These are phyloP conservation scores for Fusarium vanettenii DNA, from an alignment of 2,329 filamentous ascomycete genomes.

Conservation along the genomic window DNA sequence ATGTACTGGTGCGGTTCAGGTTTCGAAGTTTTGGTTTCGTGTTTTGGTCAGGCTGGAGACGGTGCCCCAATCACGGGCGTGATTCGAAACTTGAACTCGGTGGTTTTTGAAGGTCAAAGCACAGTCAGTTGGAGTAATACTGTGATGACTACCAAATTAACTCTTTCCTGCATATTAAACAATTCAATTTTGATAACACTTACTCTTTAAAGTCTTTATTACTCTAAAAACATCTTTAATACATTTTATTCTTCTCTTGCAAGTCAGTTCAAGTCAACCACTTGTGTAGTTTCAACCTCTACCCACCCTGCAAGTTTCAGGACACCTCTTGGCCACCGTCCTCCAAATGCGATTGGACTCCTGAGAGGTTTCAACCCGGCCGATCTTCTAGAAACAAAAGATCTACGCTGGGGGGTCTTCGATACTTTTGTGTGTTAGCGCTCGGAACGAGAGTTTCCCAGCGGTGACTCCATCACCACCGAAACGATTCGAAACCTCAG, in stretches of 20 bases:
- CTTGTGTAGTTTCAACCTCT: background rate
- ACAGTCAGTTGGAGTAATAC: background rate
- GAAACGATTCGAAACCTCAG: background rate
- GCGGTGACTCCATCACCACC: background rate
- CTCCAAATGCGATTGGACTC: background rate
- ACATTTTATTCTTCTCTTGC: background rate
- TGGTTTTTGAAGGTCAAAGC: background rate
- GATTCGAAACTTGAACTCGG: conserved; percentile 4
- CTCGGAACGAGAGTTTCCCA: background rate
- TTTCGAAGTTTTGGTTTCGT: conserved; percentile 5
- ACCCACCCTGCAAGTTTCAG: background rate
- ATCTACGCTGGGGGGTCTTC: background rate
- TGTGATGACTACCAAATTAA: background rate
- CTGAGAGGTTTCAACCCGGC: background rate
- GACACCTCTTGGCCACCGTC: background rate
- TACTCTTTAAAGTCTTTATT: background rate
- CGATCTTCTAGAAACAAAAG: background rate
- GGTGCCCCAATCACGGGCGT: background rate
- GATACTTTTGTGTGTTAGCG: background rate
- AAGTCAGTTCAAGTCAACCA: background rate
- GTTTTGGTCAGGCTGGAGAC: conserved; percentile 2
- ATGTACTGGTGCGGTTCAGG: conserved; percentile 4
- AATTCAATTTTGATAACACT: background rate
- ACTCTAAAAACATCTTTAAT: background rate
- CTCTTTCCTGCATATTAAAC: background rate